Evolutionary conservation across 352 stramenopile species (phyloP), one percentile per base, ranked within the genome.

Genomic region (Peronosclerospora sorghi): DNA sequence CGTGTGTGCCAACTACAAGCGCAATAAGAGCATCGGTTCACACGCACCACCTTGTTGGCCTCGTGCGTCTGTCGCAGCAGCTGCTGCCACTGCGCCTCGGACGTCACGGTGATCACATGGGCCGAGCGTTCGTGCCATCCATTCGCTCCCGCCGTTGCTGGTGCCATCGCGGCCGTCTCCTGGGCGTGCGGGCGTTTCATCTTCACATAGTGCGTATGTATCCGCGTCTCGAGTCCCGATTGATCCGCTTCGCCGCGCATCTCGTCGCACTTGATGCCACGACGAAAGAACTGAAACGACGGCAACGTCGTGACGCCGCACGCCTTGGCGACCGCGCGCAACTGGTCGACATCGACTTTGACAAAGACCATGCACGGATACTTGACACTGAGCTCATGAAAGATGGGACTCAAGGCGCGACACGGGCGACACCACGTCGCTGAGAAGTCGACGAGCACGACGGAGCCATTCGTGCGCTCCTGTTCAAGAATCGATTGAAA

Each of bases 271-370:
- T 90, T 95, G 21, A 56, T 66, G 35, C 84, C 85, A 40, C 77
- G 77, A 55, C 94, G 91, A 59, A 83, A 97, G 54, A 97, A 89
- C 47, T 97, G 84, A 63, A 97, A 97, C n/a, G 92, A 97, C 7
- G 92, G 92, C 88, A 97, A 97, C 27, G 86, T 79, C 9, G 56
- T 71, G 54, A 97, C 85, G 18, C 77, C 84, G 54, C 74, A 88
- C 8, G 47, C 51, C 19, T 56, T 30, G 7, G 46, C 51, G 24
- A 62, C 29, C 7, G 71, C 41, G 51, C 78, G 73, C 28, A 88
- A 61, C 43, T 90, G 79, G 38, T 95, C 83, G 5, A 95, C 83
- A 29, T 95, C 83, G 21, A 95, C 80, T 55, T 94, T 93, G 35
- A 94, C 58, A 54, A 95, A 94, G 37, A 92, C 70, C 14, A 73